These are phyloP conservation scores for Rugonectria rugulosa DNA, from an alignment of 2,329 filamentous ascomycete species.

Conservation along the genomic window DNA sequence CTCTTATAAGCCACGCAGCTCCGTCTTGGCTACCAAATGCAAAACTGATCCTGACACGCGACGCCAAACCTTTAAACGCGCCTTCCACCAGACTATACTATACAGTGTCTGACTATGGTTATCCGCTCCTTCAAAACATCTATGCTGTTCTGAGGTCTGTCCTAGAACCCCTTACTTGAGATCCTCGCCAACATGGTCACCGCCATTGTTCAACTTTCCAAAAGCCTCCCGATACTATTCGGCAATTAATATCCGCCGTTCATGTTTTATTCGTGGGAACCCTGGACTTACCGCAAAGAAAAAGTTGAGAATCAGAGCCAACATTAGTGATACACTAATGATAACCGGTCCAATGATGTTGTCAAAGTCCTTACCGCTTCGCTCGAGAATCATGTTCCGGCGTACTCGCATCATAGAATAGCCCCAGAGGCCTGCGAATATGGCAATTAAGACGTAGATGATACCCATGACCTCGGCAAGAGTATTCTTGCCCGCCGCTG, in stretches of 20 bases:
- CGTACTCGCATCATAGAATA: slow-evolving; percentile 82
- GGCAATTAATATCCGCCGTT: slow-evolving; percentile 9
- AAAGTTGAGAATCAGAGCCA: slow-evolving; percentile 87
- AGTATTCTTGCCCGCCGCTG: slow-evolving; percentile 82
- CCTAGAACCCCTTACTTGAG: slow-evolving; percentile 33
- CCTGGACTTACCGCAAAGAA: slow-evolving; percentile 73
- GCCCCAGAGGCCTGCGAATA: slow-evolving; percentile 88
- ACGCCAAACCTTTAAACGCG: slow-evolving; percentile 23
- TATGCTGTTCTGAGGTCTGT: not conserved
- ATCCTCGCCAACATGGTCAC: slow-evolving; percentile 37
- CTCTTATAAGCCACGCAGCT: not conserved
- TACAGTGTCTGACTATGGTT: slow-evolving; percentile 7
- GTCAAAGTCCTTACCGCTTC: slow-evolving; percentile 94
- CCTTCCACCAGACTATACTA: slow-evolving; percentile 12
- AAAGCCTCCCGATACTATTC: slow-evolving; percentile 45
- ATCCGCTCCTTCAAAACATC: not conserved
- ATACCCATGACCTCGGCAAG: slow-evolving; percentile 82
- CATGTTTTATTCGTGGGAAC: not conserved
- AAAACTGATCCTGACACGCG: slow-evolving; percentile 24
- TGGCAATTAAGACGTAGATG: slow-evolving; percentile 80
- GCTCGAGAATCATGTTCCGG: slow-evolving; percentile 78
- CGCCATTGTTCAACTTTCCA: slow-evolving; percentile 38
- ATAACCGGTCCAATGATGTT: slow-evolving; percentile 85
- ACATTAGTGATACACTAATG: slow-evolving; percentile 79
- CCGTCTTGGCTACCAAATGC: slow-evolving; percentile 10